phyloP scores from a whole-genome alignment of 176 grass and related monocot species.

The Tillandsia leiboldiana region DNA sequence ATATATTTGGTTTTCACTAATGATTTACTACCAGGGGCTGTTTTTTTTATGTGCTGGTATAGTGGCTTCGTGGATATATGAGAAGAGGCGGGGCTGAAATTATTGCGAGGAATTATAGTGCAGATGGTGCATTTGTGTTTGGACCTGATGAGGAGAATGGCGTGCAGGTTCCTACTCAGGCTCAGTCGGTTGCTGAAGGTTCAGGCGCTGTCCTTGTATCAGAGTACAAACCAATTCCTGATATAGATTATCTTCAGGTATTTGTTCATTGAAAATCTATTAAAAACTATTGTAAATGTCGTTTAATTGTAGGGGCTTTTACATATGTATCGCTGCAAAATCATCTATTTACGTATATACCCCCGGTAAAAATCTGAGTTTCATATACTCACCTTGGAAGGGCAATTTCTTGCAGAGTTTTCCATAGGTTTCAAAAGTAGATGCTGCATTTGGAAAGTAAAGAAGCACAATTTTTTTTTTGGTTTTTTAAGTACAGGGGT shows the following conservation, averaged over 20 bases:
- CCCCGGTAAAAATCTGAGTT: no score
- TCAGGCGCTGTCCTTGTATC: constrained; percentile 42
- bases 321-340: no score
- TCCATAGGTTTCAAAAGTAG: no score
- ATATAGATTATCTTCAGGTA: constrained; percentile 95
- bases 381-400: no score
- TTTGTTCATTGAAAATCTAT: constrained; percentile 6
- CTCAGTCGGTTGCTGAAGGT: constrained; percentile 54
- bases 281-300: background rate
- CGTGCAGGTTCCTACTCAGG: constrained; percentile 54
- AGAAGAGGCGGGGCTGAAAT: constrained; percentile 32
- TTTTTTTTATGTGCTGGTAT: constrained; percentile 83
- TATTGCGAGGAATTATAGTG: constrained; percentile 30
- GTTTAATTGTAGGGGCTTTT: no score
- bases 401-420: no score
- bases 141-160: constrained; percentile 46
- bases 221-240: constrained; percentile 76
- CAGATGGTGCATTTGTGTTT: constrained; percentile 28
- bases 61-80: constrained; percentile 60
- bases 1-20: constrained; percentile 86
- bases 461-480: no score
- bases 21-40: constrained; percentile 89
- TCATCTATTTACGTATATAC: no score
- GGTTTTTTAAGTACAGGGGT: no score
- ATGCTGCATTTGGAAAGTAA: no score